Conservation (phyloP, 2,329 filamentous ascomycete genomes). For the Periconia macrospinosa region DNA sequence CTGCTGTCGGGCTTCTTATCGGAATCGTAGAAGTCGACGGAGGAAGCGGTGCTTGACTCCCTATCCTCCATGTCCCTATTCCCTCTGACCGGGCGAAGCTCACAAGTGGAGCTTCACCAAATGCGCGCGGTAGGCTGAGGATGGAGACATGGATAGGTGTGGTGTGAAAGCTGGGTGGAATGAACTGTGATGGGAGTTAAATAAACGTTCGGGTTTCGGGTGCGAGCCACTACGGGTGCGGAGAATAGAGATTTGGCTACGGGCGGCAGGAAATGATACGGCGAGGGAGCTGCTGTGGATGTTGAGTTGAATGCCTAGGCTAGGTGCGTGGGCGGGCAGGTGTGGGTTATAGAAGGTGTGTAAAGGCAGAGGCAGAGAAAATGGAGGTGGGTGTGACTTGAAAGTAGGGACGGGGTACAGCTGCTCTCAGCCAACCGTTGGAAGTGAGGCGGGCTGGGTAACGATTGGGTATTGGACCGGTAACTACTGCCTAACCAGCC, state of each 20-base stretch:
- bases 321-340: no score
- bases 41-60: conserved; percentile 38
- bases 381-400: neutral
- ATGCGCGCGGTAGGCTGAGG: conserved; percentile 25
- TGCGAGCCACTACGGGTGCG: neutral
- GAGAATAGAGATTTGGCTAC: neutral
- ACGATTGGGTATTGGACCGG: conserved; percentile 4
- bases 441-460: conserved; percentile 21
- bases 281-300: no score
- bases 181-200: neutral
- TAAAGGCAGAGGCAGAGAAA: neutral
- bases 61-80: conserved; percentile 33
- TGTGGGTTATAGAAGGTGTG: neutral
- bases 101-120: conserved; percentile 32
- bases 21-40: conserved; percentile 40
- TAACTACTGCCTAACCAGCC: neutral
- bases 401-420: conserved; percentile 1
- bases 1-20: conserved; percentile 19
- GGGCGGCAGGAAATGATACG: neutral
- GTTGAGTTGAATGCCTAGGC: no score
- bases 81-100: conserved; percentile 25
- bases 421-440: conserved; percentile 13
- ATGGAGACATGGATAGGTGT: conserved; percentile 29
- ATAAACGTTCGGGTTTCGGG: neutral
- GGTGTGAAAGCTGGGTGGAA: neutral